Conservation (phyloP, 2,329 filamentous ascomycete species). For the Cladosporium sp. region DNA sequence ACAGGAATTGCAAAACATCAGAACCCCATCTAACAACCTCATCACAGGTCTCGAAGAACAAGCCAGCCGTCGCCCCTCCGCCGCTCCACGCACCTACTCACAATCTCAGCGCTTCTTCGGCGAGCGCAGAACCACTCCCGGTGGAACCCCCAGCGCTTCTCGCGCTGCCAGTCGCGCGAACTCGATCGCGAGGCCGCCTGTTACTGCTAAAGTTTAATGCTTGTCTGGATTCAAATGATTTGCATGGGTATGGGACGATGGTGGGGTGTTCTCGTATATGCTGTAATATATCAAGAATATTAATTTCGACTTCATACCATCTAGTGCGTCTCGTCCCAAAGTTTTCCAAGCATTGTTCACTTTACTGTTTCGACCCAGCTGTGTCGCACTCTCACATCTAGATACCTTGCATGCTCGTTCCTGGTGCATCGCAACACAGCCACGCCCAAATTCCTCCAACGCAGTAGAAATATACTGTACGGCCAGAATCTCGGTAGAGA, state of each 20-base stretch:
- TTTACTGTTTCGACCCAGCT: too few relatives aligned
- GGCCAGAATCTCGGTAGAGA: not conserved
- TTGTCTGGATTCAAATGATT: not conserved
- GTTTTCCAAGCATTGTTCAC: too few relatives aligned
- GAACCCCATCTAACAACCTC: not conserved
- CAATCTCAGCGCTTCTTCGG: constrained; percentile 35
- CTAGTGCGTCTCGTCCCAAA: too few relatives aligned
- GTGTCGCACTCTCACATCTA: too few relatives aligned
- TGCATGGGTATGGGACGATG: not conserved
- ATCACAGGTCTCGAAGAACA: constrained; percentile 4
- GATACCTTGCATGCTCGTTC: not conserved
- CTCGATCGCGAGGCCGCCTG: constrained; percentile 9
- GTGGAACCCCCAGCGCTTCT: constrained; percentile 31
- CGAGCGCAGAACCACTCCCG: constrained; percentile 26
- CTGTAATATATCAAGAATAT: not conserved
- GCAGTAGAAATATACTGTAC: not conserved
- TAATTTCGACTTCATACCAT: not conserved
- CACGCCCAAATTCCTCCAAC: not conserved
- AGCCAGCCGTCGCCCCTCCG: constrained; percentile 7
- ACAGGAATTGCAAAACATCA: not conserved
- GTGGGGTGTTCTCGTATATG: not conserved
- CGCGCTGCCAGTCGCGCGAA: constrained; percentile 30
- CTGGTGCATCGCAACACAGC: not conserved
- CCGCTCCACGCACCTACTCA: constrained; percentile 27
- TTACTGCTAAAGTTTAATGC: not conserved